These are phyloP conservation scores for Closterium sp. DNA, from an alignment of 139 green algal genomes.

Conservation along the genomic window DNA sequence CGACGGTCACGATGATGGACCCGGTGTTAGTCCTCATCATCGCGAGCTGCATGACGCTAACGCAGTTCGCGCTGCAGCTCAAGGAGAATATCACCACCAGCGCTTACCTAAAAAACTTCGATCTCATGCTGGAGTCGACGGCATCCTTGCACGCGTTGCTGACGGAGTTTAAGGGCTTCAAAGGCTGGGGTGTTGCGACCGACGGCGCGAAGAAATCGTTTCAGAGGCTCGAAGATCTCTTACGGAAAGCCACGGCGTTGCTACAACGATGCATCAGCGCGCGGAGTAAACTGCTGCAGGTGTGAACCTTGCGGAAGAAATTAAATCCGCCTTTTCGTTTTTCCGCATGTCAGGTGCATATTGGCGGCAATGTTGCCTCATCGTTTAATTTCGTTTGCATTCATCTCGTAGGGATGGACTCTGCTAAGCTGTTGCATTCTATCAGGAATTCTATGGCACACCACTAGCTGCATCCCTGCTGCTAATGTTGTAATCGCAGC, in stretches of 20 bases:
- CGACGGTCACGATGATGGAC: constrained; percentile 2
- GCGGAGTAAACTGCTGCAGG: constrained; percentile 2
- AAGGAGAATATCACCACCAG: background rate
- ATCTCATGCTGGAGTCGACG: background rate
- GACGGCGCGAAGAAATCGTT: constrained; percentile 7
- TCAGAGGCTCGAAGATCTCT: background rate
- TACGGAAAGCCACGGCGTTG: background rate
- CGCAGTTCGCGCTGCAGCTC: constrained; percentile 9
- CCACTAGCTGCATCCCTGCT: background rate
- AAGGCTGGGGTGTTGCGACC: background rate
- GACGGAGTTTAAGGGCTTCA: background rate
- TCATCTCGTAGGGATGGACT: background rate
- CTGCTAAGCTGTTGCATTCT: background rate
- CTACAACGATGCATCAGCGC: constrained; percentile 7
- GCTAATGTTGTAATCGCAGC: no score
- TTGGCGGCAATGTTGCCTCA: background rate
- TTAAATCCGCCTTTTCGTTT: background rate
- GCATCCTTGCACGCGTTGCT: background rate
- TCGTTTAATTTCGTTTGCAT: background rate
- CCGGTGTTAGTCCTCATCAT: constrained; percentile 6
- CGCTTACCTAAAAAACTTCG: constrained; percentile 5
- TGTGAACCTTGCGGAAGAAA: background rate
- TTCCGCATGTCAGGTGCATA: background rate
- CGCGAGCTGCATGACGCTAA: constrained; percentile 1
- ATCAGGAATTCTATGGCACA: background rate